Percentiles rank a stretch among this genome's conserved stretches.
These are phyloP conservation scores for Aureobasidium subglaciale DNA, from an alignment of 2,329 filamentous ascomycete species.

Conservation along the genomic window DNA sequence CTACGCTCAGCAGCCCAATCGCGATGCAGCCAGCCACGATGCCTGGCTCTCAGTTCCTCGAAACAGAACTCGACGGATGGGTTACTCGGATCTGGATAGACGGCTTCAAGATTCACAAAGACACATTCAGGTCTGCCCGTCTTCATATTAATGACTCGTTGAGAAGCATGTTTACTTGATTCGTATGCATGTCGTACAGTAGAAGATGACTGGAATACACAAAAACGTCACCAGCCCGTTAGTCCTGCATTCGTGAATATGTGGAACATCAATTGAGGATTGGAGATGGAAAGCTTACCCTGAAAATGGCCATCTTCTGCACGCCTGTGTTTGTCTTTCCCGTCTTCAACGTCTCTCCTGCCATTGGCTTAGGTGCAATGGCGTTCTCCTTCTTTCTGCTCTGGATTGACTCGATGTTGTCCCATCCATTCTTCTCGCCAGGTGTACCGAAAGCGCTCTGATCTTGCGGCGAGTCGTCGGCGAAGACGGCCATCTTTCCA, in stretches of 20 bases:
- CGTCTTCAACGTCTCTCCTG: slow-evolving; percentile 79
- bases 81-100: slow-evolving; percentile 73
- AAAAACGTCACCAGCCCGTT: slow-evolving; percentile 41
- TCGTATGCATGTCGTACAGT: slow-evolving; percentile 15
- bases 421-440: slow-evolving; percentile 65
- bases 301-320: slow-evolving; percentile 86
- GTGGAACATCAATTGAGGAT: slow-evolving; percentile 40
- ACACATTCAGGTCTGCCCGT: slow-evolving; percentile 80
- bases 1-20: slow-evolving; percentile 27
- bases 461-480: slow-evolving; percentile 51
- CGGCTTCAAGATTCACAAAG: slow-evolving; percentile 74
- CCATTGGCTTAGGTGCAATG: slow-evolving; percentile 82
- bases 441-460: slow-evolving; percentile 41
- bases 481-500: slow-evolving; percentile 85
- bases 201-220: slow-evolving; percentile 17
- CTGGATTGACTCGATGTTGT: slow-evolving; percentile 77
- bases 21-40: slow-evolving; percentile 58
- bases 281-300: slow-evolving; percentile 59
- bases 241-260: slow-evolving; percentile 96
- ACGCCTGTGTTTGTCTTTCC: slow-evolving; percentile 71
- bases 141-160: slow-evolving; percentile 73
- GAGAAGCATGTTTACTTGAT: slow-evolving; percentile 48
- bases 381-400: slow-evolving; percentile 93
- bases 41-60: slow-evolving; percentile 78
- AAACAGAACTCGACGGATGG: slow-evolving; percentile 71